Evolutionary conservation across 768 basidiomycete genomes (phyloP).

Genomic region (Trametes coccinea): DNA sequence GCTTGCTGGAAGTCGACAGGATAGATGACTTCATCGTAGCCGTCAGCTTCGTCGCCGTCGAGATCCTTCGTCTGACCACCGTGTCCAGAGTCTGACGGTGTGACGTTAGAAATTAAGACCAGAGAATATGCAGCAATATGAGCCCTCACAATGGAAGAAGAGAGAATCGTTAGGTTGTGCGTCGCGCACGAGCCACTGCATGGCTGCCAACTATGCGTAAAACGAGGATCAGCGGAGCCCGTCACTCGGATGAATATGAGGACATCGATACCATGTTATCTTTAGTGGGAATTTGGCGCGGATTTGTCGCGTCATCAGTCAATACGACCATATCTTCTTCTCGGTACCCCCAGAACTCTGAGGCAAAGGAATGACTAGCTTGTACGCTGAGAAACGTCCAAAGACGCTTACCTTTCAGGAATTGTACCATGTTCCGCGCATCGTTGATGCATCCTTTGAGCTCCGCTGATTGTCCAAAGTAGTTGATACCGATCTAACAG

Average conservation of each 20-base stretch:
- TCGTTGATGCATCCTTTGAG: constrained; percentile 63
- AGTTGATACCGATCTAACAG: constrained; percentile 55
- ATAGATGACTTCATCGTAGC: constrained; percentile 86
- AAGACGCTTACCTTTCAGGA: constrained; percentile 40
- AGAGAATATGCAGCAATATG: neutral
- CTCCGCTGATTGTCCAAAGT: constrained; percentile 43
- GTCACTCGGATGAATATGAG: no score
- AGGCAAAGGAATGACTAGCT: neutral
- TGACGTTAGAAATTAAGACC: neutral
- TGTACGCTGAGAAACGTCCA: no score
- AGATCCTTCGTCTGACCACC: constrained; percentile 87
- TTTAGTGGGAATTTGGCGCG: constrained; percentile 49
- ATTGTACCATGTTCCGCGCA: constrained; percentile 51
- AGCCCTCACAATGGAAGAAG: constrained; percentile 50
- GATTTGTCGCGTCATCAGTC: constrained; percentile 49
- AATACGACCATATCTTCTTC: constrained; percentile 59
- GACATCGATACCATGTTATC: constrained; percentile 47
- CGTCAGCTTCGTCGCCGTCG: constrained; percentile 79
- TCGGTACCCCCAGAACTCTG: constrained; percentile 48
- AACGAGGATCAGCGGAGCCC: neutral
- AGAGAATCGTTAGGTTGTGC: constrained; percentile 56
- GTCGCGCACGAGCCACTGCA: constrained; percentile 58
- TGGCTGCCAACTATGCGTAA: constrained; percentile 42
- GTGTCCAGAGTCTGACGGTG: constrained; percentile 77
- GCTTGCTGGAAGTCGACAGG: constrained; percentile 80